A percentile compares a stretch with the other conserved stretches of the same genome.
phyloP scores from a whole-genome alignment of 805 yeast species.

The Candida dajiaensis region DNA sequence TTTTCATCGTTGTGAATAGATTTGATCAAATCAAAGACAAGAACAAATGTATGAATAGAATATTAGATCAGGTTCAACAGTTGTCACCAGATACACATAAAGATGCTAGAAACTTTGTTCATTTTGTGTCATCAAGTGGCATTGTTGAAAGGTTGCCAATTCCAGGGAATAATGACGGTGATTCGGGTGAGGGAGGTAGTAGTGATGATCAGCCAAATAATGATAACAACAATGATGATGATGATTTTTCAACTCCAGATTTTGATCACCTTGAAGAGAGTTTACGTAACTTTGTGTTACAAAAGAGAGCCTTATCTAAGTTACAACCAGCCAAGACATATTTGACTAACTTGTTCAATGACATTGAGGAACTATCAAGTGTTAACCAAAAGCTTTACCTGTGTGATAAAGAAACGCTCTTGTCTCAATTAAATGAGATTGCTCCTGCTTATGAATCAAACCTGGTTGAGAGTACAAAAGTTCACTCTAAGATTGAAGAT shows the following conservation, averaged over 20 bases:
- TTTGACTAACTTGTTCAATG: constrained; percentile 60
- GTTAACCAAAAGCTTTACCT: constrained; percentile 54
- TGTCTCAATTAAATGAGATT: constrained; percentile 46
- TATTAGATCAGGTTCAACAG: constrained; percentile 77
- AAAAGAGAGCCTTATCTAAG: constrained; percentile 84
- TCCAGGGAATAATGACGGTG: constrained; percentile 32
- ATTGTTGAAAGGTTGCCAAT: constrained; percentile 33
- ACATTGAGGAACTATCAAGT: constrained; percentile 52
- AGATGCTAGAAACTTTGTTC: constrained; percentile 85
- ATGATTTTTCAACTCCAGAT: constrained; percentile 41
- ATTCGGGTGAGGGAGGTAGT: constrained; percentile 30
- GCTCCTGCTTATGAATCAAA: constrained; percentile 59
- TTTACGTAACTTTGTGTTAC: constrained; percentile 77
- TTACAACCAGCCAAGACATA: constrained; percentile 91
- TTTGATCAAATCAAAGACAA: constrained; percentile 84
- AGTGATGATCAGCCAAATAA: constrained; percentile 23
- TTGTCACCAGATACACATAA: constrained; percentile 90
- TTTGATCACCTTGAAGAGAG: constrained; percentile 84
- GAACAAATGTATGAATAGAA: constrained; percentile 67
- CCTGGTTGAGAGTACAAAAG: constrained; percentile 43
- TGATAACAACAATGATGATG: constrained; percentile 24
- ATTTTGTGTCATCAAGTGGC: constrained; percentile 72
- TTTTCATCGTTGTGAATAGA: constrained; percentile 90
- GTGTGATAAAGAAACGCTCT: constrained; percentile 42
- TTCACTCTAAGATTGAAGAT: constrained; percentile 54